These are phyloP conservation scores for Pythium volutum DNA, from an alignment of 352 stramenopile species.

Conservation along the genomic window DNA sequence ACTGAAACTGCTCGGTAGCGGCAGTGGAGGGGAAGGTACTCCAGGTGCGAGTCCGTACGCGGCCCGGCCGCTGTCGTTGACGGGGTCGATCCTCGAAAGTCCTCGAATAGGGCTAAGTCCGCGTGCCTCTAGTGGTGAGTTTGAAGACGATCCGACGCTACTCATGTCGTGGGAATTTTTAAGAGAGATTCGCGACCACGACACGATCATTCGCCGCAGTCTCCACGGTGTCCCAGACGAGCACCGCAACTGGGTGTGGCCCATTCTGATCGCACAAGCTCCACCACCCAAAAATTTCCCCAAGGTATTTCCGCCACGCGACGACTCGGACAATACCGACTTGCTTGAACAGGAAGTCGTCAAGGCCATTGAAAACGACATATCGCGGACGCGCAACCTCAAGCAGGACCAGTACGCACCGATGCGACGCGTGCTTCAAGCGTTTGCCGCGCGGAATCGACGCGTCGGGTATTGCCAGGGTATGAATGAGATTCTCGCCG, in stretches of 20 bases:
- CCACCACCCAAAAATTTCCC: constrained; percentile 25
- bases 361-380: constrained; percentile 83
- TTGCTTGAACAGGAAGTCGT: constrained; percentile 58
- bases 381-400: constrained; percentile 63
- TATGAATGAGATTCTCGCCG: constrained; percentile 82
- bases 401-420: constrained; percentile 43
- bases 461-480: constrained; percentile 82
- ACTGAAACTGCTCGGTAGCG: constrained; percentile 40
- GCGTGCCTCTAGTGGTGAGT: constrained; percentile 23
- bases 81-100: constrained; percentile 53
- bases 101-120: constrained; percentile 34
- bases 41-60: constrained; percentile 29
- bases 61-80: constrained; percentile 50
- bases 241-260: constrained; percentile 70
- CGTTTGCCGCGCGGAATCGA: constrained; percentile 73
- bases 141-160: constrained; percentile 17
- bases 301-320: constrained; percentile 11
- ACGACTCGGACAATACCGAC: constrained; percentile 24
- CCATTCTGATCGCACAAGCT: constrained; percentile 53
- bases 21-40: constrained; percentile 27
- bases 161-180: constrained; percentile 43
- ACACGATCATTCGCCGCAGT: constrained; percentile 40
- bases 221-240: constrained; percentile 59
- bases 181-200: constrained; percentile 25
- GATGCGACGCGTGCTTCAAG: constrained; percentile 67